A percentile compares a stretch with the other conserved stretches of the same genome.
These are phyloP conservation scores for Drosera capensis DNA, from an alignment of 148 eudicot species.

Conservation along the genomic window DNA sequence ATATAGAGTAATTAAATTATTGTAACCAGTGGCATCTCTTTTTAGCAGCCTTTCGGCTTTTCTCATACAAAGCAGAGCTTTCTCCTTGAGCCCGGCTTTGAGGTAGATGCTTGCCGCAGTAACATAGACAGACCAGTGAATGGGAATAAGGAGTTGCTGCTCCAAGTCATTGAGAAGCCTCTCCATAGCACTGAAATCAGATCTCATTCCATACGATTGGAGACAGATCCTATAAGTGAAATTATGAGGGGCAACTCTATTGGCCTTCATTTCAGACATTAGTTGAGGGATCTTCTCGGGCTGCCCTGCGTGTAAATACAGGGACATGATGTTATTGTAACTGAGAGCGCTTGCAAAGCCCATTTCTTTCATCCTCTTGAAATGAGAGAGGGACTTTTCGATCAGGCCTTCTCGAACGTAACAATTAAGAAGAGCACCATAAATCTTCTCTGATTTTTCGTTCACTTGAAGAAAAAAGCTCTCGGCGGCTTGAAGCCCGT, in stretches of 20 bases:
- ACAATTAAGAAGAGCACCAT: conserved; percentile 48
- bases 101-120: conserved; percentile 20
- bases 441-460: conserved; percentile 27
- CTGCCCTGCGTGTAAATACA: conserved; percentile 21
- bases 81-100: conserved; percentile 21
- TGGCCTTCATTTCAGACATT: conserved; percentile 26
- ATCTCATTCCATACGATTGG: conserved; percentile 20
- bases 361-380: conserved; percentile 30
- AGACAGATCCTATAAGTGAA: conserved; percentile 32
- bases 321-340: conserved; percentile 36
- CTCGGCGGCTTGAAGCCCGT: conserved; percentile 40
- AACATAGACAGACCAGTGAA: conserved; percentile 33
- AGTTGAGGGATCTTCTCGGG: conserved; percentile 24
- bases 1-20: conserved; percentile 29
- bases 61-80: conserved; percentile 24
- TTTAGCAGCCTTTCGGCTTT: conserved; percentile 21
- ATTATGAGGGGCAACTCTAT: conserved; percentile 22
- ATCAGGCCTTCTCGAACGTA: conserved; percentile 27
- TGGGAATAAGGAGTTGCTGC: conserved; percentile 14
- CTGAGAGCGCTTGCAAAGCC: conserved; percentile 23
- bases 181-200: conserved; percentile 26
- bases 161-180: conserved; percentile 25
- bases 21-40: conserved; percentile 18
- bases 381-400: conserved; percentile 19
- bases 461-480: conserved; percentile 17